Conservation (phyloP, 2,329 filamentous ascomycete species). For the Emergomyces orientalis region DNA sequence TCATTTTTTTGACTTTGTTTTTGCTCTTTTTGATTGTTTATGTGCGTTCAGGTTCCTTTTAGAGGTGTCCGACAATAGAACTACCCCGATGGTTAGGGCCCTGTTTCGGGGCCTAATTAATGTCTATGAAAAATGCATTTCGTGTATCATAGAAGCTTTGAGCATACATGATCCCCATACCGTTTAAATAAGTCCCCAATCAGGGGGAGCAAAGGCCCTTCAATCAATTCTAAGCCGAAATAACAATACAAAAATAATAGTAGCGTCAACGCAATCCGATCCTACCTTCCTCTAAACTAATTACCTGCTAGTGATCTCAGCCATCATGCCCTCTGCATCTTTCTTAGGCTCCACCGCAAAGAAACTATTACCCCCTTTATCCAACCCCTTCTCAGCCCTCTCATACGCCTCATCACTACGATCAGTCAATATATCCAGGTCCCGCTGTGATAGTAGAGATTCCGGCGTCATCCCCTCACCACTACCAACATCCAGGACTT, state of each 20-base stretch:
- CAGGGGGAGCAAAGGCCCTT: not conserved
- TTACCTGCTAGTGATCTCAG: constrained; percentile 11
- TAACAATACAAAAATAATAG: not conserved
- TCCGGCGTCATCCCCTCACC: constrained; percentile 44
- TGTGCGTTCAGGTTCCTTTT: not conserved
- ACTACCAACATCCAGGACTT: constrained; percentile 49
- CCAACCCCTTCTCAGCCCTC: constrained; percentile 67
- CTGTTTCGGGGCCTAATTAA: not conserved
- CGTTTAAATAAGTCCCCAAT: not conserved
- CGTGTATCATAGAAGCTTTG: not conserved
- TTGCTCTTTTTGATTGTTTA: not conserved
- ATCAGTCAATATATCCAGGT: constrained; percentile 71
- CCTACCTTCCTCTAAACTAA: not conserved
- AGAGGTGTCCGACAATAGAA: not conserved
- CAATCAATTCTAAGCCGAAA: constrained; percentile 2
- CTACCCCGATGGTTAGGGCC: not conserved
- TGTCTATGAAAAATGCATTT: not conserved
- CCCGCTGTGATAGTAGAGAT: constrained; percentile 62
- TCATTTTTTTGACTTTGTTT: not conserved
- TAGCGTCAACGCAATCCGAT: not conserved
- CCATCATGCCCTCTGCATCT: constrained; percentile 29
- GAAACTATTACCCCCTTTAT: constrained; percentile 48
- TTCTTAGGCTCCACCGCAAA: constrained; percentile 71
- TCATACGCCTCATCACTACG: constrained; percentile 58
- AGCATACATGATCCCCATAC: not conserved